These are phyloP conservation scores for Anthoceros angustus DNA, from an alignment of 225 moss, liverwort and hornwort species.

Conservation along the genomic window DNA sequence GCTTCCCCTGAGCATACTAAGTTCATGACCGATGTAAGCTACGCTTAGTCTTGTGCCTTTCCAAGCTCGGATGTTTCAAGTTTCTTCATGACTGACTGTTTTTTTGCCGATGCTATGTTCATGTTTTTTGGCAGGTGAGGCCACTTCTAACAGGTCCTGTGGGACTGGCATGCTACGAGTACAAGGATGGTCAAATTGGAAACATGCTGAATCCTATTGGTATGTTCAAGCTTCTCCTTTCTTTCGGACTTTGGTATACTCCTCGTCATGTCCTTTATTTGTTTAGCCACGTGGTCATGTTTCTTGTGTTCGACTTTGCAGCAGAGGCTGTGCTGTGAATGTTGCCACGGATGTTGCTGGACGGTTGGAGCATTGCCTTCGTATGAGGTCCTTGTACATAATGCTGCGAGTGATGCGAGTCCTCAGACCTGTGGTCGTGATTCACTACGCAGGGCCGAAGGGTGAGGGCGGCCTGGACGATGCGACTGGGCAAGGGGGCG, in stretches of 20 bases:
- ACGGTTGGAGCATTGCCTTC: too few species aligned
- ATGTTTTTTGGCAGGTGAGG: slow-evolving; percentile 37
- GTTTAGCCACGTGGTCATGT: neutral
- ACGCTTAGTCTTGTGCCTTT: neutral
- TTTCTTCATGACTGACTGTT: neutral
- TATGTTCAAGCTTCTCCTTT: slow-evolving; percentile 10
- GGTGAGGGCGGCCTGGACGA: slow-evolving; percentile 97
- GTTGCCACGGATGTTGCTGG: too few species aligned
- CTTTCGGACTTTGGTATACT: too few species aligned
- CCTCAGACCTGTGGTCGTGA: neutral
- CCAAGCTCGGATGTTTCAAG: neutral
- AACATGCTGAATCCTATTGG: slow-evolving; percentile 99
- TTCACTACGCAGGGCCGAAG: slow-evolving; percentile 54
- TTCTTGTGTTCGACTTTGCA: too few species aligned
- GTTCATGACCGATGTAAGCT: slow-evolving; percentile 61
- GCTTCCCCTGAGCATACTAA: slow-evolving; percentile 86
- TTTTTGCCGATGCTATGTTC: neutral
- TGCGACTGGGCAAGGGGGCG: slow-evolving; percentile 86
- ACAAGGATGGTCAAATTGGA: slow-evolving; percentile 90
- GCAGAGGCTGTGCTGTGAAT: too few species aligned
- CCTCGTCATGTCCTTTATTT: neutral
- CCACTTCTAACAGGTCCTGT: slow-evolving; percentile 59
- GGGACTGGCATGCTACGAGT: slow-evolving; percentile 81
- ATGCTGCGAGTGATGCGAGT: neutral
- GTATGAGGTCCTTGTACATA: neutral